These are phyloP conservation scores for Boletus bicolor DNA, from an alignment of 768 basidiomycete genomes.

Conservation along the genomic window DNA sequence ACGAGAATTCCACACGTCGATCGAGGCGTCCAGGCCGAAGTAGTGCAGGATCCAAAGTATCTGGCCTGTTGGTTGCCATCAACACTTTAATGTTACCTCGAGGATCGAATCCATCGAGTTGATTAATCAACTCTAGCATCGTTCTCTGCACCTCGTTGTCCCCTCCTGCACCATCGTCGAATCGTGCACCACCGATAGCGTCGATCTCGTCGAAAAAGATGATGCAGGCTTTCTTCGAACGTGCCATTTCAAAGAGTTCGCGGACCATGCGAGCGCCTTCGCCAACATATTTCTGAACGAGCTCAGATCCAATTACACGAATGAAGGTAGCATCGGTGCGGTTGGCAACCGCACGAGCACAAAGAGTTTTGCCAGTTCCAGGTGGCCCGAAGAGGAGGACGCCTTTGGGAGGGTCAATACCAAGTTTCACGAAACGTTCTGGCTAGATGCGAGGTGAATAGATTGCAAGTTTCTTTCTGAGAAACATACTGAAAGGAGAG, in stretches of 20 bases:
- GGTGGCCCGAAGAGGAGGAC: slow-evolving; percentile 94
- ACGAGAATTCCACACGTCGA: slow-evolving; percentile 92
- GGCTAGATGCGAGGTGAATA: slow-evolving; percentile 56
- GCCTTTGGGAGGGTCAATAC: slow-evolving; percentile 98
- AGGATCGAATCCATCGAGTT: slow-evolving; percentile 97
- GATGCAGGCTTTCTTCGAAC: slow-evolving; percentile 98
- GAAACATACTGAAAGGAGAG: slow-evolving; percentile 78
- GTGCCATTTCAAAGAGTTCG: slow-evolving; percentile 98
- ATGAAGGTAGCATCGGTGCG: slow-evolving; percentile 99
- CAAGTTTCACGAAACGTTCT: slow-evolving; percentile 97
- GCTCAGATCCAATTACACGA: slow-evolving; percentile 96
- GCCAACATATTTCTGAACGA: slow-evolving; percentile 99
- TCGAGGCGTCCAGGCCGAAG: slow-evolving; percentile 95
- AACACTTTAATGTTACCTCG: slow-evolving; percentile 99
- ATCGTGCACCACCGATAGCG: slow-evolving; percentile 96
- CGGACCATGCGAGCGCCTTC: slow-evolving; percentile 99
- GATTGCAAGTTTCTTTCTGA: background rate
- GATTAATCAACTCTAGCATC: slow-evolving; percentile 99
- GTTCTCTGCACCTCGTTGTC: slow-evolving; percentile 99
- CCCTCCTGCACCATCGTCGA: slow-evolving; percentile 97
- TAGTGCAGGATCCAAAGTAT: slow-evolving; percentile 95
- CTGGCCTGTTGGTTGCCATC: slow-evolving; percentile 99
- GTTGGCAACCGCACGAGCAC: slow-evolving; percentile 97
- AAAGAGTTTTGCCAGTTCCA: slow-evolving; percentile 98
- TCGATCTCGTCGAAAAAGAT: slow-evolving; percentile 99